phyloP scores from a whole-genome alignment of 2,329 filamentous ascomycete species.

The Colletotrichum horii region DNA sequence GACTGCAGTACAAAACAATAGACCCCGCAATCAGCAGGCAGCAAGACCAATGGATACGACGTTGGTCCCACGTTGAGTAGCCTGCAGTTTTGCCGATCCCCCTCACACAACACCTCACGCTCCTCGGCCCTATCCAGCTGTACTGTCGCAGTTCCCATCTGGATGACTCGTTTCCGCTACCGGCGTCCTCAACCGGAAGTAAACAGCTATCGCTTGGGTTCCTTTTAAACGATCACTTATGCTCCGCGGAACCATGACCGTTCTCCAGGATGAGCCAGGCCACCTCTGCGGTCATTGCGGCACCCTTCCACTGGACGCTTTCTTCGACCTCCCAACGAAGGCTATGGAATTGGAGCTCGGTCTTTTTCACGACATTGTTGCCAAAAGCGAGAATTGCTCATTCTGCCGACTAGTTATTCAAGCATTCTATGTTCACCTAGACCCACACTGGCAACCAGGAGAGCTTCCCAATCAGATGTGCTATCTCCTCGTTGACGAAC shows the following conservation, averaged over 20 bases:
- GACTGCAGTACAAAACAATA: not conserved
- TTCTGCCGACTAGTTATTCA: not conserved
- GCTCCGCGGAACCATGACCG: not conserved
- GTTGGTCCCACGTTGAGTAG: not conserved
- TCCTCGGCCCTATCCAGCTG: not conserved
- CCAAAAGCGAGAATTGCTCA: not conserved
- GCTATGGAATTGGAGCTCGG: not conserved
- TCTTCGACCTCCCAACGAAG: not conserved
- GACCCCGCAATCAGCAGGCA: not conserved
- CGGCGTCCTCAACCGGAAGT: not conserved
- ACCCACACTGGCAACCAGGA: not conserved
- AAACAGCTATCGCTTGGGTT: too few relatives aligned
- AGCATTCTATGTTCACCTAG: not conserved
- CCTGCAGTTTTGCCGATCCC: not conserved
- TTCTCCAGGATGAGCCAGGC: not conserved
- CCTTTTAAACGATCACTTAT: too few relatives aligned
- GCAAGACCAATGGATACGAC: too few relatives aligned
- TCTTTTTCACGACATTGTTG: fast-evolving
- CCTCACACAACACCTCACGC: not conserved
- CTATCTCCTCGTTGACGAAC: not conserved
- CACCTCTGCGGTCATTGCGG: not conserved
- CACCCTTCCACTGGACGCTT: not conserved
- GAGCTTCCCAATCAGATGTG: not conserved
- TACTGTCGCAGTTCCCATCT: not conserved
- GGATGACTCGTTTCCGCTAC: fast-evolving